Evolutionary conservation across 352 stramenopile genomes (phyloP), one percentile per base, ranked within the genome.

Genomic region (Phytophthora sojae): DNA sequence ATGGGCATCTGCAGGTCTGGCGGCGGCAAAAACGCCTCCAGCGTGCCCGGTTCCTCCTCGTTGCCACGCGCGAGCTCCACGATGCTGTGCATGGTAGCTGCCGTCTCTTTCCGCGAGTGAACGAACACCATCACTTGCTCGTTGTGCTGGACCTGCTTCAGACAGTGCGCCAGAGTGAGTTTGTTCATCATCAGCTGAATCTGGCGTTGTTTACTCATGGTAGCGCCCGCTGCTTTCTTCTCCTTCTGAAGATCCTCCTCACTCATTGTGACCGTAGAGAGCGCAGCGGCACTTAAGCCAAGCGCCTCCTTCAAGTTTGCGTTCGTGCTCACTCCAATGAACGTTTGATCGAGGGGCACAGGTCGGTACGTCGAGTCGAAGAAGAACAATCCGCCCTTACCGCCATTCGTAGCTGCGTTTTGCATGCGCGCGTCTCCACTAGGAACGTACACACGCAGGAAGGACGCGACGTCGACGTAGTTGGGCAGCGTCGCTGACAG

Each of bases 71-170:
- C 93, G 15, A 95, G 81, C 59, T 99, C 96, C 8, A 97, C 80
- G 8, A 99, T 85, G 6, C 91, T 93, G 39, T 87, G 90, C 63
- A 98, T 98, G 14, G 98, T 99, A 35, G 91, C 90, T 21, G 95
- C 90, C 0, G 98, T 99, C 56, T 99, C 98, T 72, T 99, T 99
- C 35, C 98, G 93, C 15, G 94, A 99, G 79, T 99, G 98, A 7
- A 99, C 98, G 85, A 99, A 99, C 8, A 99, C 96, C 98, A 99
- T 99, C 3, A 99, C 88, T 63, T 97, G 90, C 67, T 97, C 81
- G 12, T 85, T 80, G 39, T 86, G 76, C 44, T 82, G 69, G 0
- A 94, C 79, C 39, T 93, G 87, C 47, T 81, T 76, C 17, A 95
- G 54, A 45, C 89, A 95, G 53, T 94, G 88, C 1, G 80, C 77